Conservation (phyloP, 495 filamentous ascomycete genomes). For the Penicillium roqueforti region DNA sequence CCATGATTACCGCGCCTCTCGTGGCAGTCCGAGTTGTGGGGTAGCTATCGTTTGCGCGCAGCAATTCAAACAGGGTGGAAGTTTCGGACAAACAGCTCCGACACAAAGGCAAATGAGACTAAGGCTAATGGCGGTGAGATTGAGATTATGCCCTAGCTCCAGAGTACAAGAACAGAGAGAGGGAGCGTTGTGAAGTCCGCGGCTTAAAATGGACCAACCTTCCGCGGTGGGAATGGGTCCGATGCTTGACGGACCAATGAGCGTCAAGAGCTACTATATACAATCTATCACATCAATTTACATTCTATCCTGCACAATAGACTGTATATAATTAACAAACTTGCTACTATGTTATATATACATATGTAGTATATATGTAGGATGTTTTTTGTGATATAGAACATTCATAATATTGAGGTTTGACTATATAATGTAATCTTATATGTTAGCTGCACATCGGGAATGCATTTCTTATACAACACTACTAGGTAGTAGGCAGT, state of each 20-base stretch:
- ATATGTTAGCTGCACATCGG: too few relatives aligned
- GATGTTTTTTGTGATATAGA: too few relatives aligned
- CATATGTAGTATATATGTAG: too few relatives aligned
- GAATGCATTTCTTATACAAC: too few relatives aligned
- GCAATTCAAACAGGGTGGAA: background rate
- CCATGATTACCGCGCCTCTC: slow-evolving; percentile 21
- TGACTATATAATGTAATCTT: too few relatives aligned
- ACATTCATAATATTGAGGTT: too few relatives aligned
- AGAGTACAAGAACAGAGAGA: background rate
- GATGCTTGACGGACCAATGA: background rate
- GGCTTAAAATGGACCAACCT: background rate
- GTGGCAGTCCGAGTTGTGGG: background rate
- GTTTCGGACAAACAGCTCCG: background rate
- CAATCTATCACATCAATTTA: background rate
- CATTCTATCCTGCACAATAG: too few relatives aligned
- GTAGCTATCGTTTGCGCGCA: background rate
- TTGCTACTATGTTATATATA: too few relatives aligned
- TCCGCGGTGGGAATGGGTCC: background rate
- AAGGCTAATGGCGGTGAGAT: background rate
- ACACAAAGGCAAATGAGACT: background rate
- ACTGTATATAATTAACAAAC: too few relatives aligned
- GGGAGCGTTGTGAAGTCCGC: background rate
- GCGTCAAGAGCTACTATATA: background rate
- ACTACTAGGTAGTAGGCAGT: too few relatives aligned
- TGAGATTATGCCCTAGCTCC: background rate